These are phyloP conservation scores for Fusarium stilboides DNA, from an alignment of 2,329 filamentous ascomycete genomes.

Conservation along the genomic window DNA sequence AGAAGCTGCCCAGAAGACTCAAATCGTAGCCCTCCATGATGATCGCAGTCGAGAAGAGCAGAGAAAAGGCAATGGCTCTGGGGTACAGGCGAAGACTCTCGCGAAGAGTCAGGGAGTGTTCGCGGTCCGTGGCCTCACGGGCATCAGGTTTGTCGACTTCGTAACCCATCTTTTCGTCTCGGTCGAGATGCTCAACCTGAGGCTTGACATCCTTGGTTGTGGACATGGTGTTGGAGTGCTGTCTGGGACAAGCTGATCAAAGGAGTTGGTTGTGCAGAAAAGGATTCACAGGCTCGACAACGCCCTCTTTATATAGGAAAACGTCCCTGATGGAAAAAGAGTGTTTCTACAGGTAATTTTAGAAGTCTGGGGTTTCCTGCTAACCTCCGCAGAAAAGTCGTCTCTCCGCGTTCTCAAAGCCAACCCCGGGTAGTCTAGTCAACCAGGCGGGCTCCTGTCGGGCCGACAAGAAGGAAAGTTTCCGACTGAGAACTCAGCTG, in stretches of 20 bases:
- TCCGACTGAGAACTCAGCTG: slow-evolving; percentile 14
- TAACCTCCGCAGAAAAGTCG: slow-evolving; percentile 21
- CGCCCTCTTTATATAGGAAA: background rate
- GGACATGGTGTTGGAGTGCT: slow-evolving; percentile 8
- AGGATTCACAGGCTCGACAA: background rate
- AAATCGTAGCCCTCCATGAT: slow-evolving; percentile 58
- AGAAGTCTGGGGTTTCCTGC: slow-evolving; percentile 30
- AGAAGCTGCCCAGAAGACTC: slow-evolving; percentile 37
- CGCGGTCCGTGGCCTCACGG: slow-evolving; percentile 28
- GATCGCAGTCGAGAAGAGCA: slow-evolving; percentile 56
- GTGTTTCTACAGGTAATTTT: background rate
- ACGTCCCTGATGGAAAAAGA: background rate
- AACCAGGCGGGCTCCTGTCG: background rate
- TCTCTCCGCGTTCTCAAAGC: slow-evolving; percentile 15
- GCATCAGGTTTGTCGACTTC: slow-evolving; percentile 23
- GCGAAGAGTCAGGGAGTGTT: slow-evolving; percentile 53
- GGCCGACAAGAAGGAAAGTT: background rate
- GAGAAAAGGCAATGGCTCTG: slow-evolving; percentile 56
- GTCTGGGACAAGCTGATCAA: background rate
- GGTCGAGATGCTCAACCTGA: slow-evolving; percentile 30
- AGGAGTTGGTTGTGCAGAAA: background rate
- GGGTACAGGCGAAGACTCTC: slow-evolving; percentile 58
- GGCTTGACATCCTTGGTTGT: slow-evolving; percentile 14
- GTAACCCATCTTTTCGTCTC: slow-evolving; percentile 13
- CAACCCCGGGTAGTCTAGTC: slow-evolving; percentile 8